These are phyloP conservation scores for Reutealis trisperma DNA, from an alignment of 345 rosid species.

Conservation along the genomic window DNA sequence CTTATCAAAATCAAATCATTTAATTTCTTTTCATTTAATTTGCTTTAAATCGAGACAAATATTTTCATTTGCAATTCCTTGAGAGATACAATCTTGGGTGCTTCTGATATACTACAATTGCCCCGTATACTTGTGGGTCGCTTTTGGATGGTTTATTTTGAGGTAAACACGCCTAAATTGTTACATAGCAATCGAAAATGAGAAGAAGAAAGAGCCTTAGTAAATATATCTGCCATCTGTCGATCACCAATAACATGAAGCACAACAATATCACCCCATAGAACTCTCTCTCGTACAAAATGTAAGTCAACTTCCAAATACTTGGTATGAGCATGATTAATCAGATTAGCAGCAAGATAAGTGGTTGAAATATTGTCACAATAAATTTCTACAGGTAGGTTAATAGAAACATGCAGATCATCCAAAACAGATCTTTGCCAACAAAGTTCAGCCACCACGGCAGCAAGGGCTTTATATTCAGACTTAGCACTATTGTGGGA, in stretches of 20 bases:
- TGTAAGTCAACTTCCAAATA: background rate
- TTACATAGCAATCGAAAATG: too few species aligned
- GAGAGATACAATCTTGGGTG: too few species aligned
- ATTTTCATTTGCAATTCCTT: too few species aligned
- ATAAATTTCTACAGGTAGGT: background rate
- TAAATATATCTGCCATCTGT: background rate
- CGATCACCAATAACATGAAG: background rate
- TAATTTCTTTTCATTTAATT: too few species aligned
- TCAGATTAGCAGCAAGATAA: background rate
- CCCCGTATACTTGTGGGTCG: too few species aligned
- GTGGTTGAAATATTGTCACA: background rate
- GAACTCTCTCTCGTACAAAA: background rate
- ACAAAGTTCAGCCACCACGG: background rate
- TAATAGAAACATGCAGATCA: too few species aligned
- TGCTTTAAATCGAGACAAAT: too few species aligned
- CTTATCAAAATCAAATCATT: too few species aligned
- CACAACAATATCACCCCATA: background rate
- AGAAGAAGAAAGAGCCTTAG: background rate
- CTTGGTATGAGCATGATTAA: background rate
- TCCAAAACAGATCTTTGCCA: background rate
- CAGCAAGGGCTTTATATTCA: background rate
- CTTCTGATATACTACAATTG: too few species aligned
- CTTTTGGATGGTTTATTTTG: too few species aligned
- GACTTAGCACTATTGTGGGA: background rate
- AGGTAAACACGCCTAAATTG: too few species aligned